Evolutionary conservation across 352 stramenopile genomes (phyloP), one percentile per base, ranked within the genome.

Genomic region (Hyaloperonospora brassicae): DNA sequence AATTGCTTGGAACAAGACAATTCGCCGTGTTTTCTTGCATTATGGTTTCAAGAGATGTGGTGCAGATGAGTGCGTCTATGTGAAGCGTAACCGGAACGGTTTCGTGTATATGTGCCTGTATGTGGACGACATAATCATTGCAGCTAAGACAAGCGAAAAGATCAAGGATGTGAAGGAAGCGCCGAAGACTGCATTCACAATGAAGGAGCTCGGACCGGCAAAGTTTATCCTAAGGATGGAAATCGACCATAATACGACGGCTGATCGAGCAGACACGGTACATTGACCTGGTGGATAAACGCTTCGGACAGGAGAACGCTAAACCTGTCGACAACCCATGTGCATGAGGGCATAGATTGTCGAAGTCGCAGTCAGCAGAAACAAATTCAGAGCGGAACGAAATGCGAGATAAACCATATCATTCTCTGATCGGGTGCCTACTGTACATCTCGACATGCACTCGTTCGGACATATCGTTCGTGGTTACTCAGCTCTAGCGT

Each of bases 211-310:
- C 6, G 46, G 49, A 11, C 1, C 10, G 1, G 53, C 40, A 2
- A 65, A 57, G 27, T 66, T 66, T 35, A 60, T 68, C 7, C 14
- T 68, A 13, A 47, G 47, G 0, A 63, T 66, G n/a, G 55, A 52
- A 72, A 11, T 72, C 1, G 45, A 55, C 11, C 51, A 61, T 25
- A 45, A 66, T 12, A 23, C 38, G 13, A 9, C 2, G 0, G 45
- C 30, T 58, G 30, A 59, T 70, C 17, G 61, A 53, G 24, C 48
- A 64, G 23, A 53, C 50, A 0, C 35, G 46, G 8, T 70, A 64
- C 43, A 55, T 67, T 38, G 17, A 59, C 17, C 43, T 56, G 10
- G 39, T 61, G 1, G 21, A 22, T 7, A 14, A 55, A 31, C 55
- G 52, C 10, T 61, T 68, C 14, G 47, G 47, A 1, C 50, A 55